Evolutionary conservation across 2,329 filamentous ascomycete species (phyloP).

Genomic region (Nannizzia gypsea): DNA sequence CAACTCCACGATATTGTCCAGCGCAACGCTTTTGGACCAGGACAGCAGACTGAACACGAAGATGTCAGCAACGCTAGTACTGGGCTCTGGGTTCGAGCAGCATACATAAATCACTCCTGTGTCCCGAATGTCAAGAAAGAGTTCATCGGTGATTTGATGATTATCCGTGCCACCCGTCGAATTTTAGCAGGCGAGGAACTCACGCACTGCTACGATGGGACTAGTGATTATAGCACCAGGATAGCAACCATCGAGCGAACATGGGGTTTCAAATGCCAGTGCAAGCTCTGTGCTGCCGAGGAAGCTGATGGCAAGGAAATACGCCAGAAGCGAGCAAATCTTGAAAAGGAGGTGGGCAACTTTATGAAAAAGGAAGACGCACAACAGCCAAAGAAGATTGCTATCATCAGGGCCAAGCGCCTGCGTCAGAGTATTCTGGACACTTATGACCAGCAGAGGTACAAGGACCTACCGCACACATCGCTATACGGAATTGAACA

Average conservation of each 20-base stretch:
- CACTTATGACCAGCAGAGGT: background rate
- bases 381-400: background rate
- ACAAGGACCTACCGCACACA: background rate
- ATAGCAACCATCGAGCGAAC: conserved; percentile 8
- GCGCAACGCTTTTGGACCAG: background rate
- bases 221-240: conserved; percentile 3
- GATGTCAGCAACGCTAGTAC: conserved; percentile 9
- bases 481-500: background rate
- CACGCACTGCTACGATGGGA: conserved; percentile 29
- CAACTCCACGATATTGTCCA: background rate
- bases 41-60: background rate
- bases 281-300: conserved; percentile 17
- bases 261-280: conserved; percentile 21
- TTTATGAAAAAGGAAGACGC: background rate
- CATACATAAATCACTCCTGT: conserved; percentile 45
- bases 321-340: background rate
- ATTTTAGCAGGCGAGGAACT: conserved; percentile 39
- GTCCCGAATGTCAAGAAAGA: conserved; percentile 35
- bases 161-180: conserved; percentile 38
- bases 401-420: background rate
- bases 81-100: conserved; percentile 41
- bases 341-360: background rate
- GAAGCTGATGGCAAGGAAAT: background rate
- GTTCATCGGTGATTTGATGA: conserved; percentile 45
- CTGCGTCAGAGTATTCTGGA: background rate